Percentiles rank a stretch among this genome's conserved stretches.
Evolutionary conservation across 2,329 filamentous ascomycete species (phyloP).

Genomic region (Catunica adiposa): DNA sequence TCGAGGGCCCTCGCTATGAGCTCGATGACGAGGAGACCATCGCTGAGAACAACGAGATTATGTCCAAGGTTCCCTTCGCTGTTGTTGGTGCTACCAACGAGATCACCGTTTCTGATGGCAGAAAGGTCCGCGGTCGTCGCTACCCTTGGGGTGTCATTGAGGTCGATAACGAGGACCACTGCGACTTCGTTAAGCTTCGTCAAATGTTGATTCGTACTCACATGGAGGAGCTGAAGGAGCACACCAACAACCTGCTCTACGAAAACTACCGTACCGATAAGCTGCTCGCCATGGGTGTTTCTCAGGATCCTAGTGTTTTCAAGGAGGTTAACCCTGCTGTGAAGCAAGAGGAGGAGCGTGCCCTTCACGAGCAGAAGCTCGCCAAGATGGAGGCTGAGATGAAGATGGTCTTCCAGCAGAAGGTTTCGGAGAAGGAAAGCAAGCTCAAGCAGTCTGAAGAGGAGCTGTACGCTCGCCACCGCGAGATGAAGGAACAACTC

Average conservation of each 20-base stretch:
- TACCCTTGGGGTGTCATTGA: slow-evolving; percentile 99
- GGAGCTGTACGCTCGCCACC: slow-evolving; percentile 91
- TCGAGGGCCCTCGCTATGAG: slow-evolving; percentile 95
- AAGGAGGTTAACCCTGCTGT: slow-evolving; percentile 99
- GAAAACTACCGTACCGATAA: slow-evolving; percentile 99
- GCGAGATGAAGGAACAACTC: slow-evolving; percentile 99
- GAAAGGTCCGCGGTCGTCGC: slow-evolving; percentile 85
- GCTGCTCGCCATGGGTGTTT: slow-evolving; percentile 94
- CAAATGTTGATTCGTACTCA: slow-evolving; percentile 99
- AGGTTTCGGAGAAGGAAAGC: slow-evolving; percentile 98
- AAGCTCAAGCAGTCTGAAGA: slow-evolving; percentile 99
- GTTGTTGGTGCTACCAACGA: slow-evolving; percentile 95
- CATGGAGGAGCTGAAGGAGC: slow-evolving; percentile 99
- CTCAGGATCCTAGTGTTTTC: slow-evolving; percentile 97
- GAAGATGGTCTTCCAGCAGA: slow-evolving; percentile 99
- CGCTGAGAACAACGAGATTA: slow-evolving; percentile 98
- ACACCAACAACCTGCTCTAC: slow-evolving; percentile 97
- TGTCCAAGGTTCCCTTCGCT: slow-evolving; percentile 98
- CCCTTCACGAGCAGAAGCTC: slow-evolving; percentile 97
- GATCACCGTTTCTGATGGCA: slow-evolving; percentile 77
- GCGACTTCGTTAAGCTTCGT: slow-evolving; percentile 97
- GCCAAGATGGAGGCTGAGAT: slow-evolving; percentile 99
- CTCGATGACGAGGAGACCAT: slow-evolving; percentile 99
- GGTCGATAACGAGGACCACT: slow-evolving; percentile 99
- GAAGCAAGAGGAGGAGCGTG: slow-evolving; percentile 98